Conservation (phyloP, 306 rosid species). For the Canavalia gladiata region DNA sequence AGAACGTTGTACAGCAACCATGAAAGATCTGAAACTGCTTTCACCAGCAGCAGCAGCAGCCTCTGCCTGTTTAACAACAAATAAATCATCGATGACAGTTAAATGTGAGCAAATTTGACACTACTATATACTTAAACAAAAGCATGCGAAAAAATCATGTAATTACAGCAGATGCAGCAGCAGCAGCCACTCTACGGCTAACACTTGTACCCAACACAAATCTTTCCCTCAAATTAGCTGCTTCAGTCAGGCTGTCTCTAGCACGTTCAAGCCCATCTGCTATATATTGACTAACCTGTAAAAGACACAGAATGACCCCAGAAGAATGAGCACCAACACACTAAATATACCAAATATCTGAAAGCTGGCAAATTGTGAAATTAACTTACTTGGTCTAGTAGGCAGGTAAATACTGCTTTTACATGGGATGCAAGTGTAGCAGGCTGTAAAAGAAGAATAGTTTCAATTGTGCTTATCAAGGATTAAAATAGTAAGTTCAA, state of each 20-base stretch:
- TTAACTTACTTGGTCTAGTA: slow-evolving; percentile 94
- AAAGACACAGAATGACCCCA: slow-evolving; percentile 13
- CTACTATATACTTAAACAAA: slow-evolving; percentile 41
- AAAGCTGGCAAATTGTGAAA: slow-evolving; percentile 31
- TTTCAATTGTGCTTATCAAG: slow-evolving; percentile 31
- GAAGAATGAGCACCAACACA: slow-evolving; percentile 41
- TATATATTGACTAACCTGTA: slow-evolving; percentile 93
- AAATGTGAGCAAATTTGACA: slow-evolving; percentile 39
- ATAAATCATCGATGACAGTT: slow-evolving; percentile 44
- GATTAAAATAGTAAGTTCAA: slow-evolving; percentile 24
- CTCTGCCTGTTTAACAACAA: slow-evolving; percentile 83
- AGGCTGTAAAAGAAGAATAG: slow-evolving; percentile 68
- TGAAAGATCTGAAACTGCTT: slow-evolving; percentile 99
- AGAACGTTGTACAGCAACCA: slow-evolving; percentile 99
- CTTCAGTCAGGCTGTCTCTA: slow-evolving; percentile 92
- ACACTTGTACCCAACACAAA: slow-evolving; percentile 80
- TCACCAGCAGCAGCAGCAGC: slow-evolving; percentile 99
- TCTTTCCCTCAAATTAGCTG: slow-evolving; percentile 96
- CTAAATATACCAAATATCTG: slow-evolving; percentile 42
- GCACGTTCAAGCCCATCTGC: slow-evolving; percentile 98
- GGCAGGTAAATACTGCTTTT: slow-evolving; percentile 89
- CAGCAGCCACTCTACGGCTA: slow-evolving; percentile 98
- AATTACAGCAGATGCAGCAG: slow-evolving; percentile 96
- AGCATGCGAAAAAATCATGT: slow-evolving; percentile 44
- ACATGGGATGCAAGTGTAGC: slow-evolving; percentile 85